Conservation (phyloP, 371 early-diverging fungal genomes). For the Mucor circinelloides region DNA sequence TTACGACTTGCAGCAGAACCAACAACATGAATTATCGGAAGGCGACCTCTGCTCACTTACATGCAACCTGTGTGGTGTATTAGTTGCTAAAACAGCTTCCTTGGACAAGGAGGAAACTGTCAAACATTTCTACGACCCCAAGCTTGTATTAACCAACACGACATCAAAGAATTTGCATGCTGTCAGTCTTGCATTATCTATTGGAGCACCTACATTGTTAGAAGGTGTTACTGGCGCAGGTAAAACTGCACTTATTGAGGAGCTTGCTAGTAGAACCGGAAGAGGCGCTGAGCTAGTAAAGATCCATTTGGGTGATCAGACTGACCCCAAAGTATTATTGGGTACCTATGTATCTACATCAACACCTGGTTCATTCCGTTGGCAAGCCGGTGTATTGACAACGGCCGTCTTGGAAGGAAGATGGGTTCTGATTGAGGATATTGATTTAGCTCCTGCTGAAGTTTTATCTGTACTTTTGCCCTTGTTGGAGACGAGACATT, state of each 20-base stretch:
- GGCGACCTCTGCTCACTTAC: slow-evolving; percentile 59
- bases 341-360: slow-evolving; percentile 97
- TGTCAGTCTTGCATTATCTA: slow-evolving; percentile 83
- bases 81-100: slow-evolving; percentile 46
- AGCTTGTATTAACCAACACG: slow-evolving; percentile 73
- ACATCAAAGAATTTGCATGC: slow-evolving; percentile 74
- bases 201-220: slow-evolving; percentile 88
- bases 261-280: slow-evolving; percentile 80
- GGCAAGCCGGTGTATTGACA: slow-evolving; percentile 97
- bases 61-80: slow-evolving; percentile 68
- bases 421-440: slow-evolving; percentile 99
- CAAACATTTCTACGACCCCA: slow-evolving; percentile 31
- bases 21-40: slow-evolving; percentile 28
- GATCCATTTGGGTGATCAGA: slow-evolving; percentile 98
- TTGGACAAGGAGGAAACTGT: slow-evolving; percentile 14
- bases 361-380: slow-evolving; percentile 90
- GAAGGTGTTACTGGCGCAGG: slow-evolving; percentile 95
- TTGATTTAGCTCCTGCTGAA: slow-evolving; percentile 97
- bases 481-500: slow-evolving; percentile 89
- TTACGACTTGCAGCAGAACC: slow-evolving; percentile 28
- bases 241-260: slow-evolving; percentile 93
- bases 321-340: slow-evolving; percentile 95
- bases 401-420: slow-evolving; percentile 93
- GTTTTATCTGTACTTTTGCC: slow-evolving; percentile 95
- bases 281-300: slow-evolving; percentile 81